Conservation (phyloP, 495 filamentous ascomycete species). For the Podospora didyma region DNA sequence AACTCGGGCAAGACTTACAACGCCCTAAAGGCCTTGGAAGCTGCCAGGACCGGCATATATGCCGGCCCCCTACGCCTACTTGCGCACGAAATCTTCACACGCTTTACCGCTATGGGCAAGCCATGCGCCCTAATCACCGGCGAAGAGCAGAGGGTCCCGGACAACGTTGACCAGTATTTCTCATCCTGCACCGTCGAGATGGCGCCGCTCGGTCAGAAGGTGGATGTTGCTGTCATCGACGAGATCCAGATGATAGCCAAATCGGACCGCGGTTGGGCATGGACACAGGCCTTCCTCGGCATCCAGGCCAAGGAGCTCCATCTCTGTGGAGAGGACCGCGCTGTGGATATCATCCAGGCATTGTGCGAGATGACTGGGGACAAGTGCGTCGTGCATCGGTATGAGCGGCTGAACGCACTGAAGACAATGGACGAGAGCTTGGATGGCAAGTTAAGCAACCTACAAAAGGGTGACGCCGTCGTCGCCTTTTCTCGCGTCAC, state of each 20-base stretch:
- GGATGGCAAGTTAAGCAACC: conserved; percentile 53
- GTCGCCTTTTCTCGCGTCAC: conserved; percentile 77
- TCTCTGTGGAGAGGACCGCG: conserved; percentile 85
- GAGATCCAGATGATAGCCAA: conserved; percentile 98
- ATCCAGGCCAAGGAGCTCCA: conserved; percentile 84
- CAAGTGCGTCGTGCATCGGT: conserved; percentile 71
- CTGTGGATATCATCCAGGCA: conserved; percentile 72
- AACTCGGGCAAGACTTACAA: conserved; percentile 99
- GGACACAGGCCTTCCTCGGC: conserved; percentile 90
- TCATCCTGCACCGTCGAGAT: conserved; percentile 95
- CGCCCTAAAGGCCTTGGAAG: conserved; percentile 81
- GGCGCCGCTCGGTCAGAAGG: conserved; percentile 63
- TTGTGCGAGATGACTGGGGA: conserved; percentile 82
- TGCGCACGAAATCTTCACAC: conserved; percentile 86
- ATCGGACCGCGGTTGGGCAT: conserved; percentile 82
- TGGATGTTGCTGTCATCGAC: conserved; percentile 94
- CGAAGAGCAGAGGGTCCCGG: conserved; percentile 69
- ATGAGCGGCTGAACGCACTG: conserved; percentile 77
- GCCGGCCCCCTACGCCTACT: conserved; percentile 87
- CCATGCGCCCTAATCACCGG: conserved; percentile 82
- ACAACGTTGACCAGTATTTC: conserved; percentile 48
- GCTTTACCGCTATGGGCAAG: conserved; percentile 71
- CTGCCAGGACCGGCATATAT: conserved; percentile 74
- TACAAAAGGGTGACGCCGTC: conserved; percentile 87
- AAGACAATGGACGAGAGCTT: conserved; percentile 60